Base-by-base conservation (phyloP, 2,329 filamentous ascomycete species). In the Pseudopithomyces chartarum region DNA sequence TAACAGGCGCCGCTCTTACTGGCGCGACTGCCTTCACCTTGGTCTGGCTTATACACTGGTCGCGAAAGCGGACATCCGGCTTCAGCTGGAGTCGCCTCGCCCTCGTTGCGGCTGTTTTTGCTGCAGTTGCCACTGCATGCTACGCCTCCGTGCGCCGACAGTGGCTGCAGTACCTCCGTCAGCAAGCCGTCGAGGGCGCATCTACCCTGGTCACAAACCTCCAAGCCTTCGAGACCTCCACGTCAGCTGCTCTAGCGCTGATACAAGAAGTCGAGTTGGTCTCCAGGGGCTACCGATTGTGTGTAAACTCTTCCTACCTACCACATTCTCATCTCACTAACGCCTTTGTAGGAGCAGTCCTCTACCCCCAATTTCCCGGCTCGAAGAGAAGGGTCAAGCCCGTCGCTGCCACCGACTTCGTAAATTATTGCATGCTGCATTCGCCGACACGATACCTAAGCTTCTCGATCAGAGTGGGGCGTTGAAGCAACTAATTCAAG, bases 241-340 rank as follows among this genome's bases (percentile, higher is more conserved):
- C 86, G 39, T 87, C 88, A 38, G 89, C 91, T 32, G 90, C 91
- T 2, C 81, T 97, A 54, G 87, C 90, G 36, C 84, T 97, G 58
- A 89, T 97, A 60, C 93, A 97, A 74, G 93, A 97, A 77, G 92
- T 97, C n/a, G 93, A 97, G 78, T 83, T 97, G 32, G 92, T 97
- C 23, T 96, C 93, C 29, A 87, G 93, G 65, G 93, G 93, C 20
- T 97, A 96, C 75, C 85, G 91, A 77, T 82, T 97, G 87, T 92
- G 77, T 75, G 87, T 79, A 47, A 44, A 33, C 36, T n/a, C n/a
- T 43, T 47, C 23, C 45, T 44, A 52, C 54, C 48, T 54, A 55
- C 56, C 53, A 61, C 38, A 15, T n/a, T 33, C 20, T 33, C 23
- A 45, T 69, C 60, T 36, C 65, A 59, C 63, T 68, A 58, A 75